Evolutionary conservation across 1,139 yeast genomes (phyloP).

Genomic region (Saccharomyces hybrid): DNA sequence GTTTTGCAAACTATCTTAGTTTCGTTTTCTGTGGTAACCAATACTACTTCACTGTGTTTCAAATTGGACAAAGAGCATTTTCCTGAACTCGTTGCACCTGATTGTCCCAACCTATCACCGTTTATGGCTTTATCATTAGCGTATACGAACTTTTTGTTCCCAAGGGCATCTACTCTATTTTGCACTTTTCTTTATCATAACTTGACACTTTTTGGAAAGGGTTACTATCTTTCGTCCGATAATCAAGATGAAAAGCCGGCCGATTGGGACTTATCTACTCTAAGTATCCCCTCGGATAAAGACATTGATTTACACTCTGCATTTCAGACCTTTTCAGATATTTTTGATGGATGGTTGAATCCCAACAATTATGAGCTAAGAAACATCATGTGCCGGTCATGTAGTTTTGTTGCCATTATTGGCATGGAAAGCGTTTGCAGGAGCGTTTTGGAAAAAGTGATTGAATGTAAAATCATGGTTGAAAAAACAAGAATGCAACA

Average conservation of each 20-base stretch:
- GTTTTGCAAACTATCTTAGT: slow-evolving; percentile 1
- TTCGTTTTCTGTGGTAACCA: slow-evolving; percentile 5
- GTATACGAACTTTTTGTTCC: neutral
- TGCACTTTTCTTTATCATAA: slow-evolving; percentile 15
- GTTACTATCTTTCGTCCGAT: slow-evolving; percentile 6
- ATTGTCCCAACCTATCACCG: slow-evolving; percentile 1
- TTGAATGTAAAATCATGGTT: slow-evolving; percentile 14
- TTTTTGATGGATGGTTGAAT: slow-evolving; percentile 11
- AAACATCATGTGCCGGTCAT: slow-evolving; percentile 10
- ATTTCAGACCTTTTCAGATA: slow-evolving; percentile 11
- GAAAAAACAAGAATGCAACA: slow-evolving; percentile 8
- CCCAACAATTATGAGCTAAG: slow-evolving; percentile 6
- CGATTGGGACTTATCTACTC: slow-evolving; percentile 14
- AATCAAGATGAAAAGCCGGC: neutral
- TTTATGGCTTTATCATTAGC: slow-evolving; percentile 3
- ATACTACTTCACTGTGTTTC: slow-evolving; percentile 6
- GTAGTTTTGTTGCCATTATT: slow-evolving; percentile 9
- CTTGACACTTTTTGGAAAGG: slow-evolving; percentile 17
- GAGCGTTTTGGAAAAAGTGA: slow-evolving; percentile 17
- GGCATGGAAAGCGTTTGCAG: slow-evolving; percentile 16
- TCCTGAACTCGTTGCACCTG: neutral
- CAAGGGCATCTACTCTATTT: slow-evolving; percentile 13
- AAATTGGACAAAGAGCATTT: slow-evolving; percentile 5
- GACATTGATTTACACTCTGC: slow-evolving; percentile 11
- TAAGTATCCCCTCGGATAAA: slow-evolving; percentile 8